Evolutionary conservation across 2,329 filamentous ascomycete genomes (phyloP), one percentile per base, ranked within the genome.

Genomic region (Botryosphaeria dothidea): DNA sequence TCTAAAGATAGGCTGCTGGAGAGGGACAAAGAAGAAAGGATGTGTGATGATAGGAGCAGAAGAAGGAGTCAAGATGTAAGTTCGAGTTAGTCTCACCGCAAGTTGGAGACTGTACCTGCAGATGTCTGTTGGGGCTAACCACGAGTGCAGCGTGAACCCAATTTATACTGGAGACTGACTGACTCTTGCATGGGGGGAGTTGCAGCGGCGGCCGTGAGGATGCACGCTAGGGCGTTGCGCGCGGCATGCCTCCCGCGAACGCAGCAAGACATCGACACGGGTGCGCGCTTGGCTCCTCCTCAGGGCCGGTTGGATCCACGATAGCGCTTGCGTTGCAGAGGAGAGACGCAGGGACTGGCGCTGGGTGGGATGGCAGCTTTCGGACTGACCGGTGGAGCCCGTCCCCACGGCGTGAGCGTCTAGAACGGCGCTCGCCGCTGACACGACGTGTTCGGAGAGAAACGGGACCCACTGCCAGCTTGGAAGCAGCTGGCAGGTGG

Each of bases 21-120:
- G 54, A 23, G 34, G 52, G 52, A 41, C 4, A 56, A 27, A 38
- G 21, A 38, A 27, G 34, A 41, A 52, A 41, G 19, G 54, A 58
- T 43, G 54, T 43, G 36, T 58, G 54, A 19, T 58, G 54, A 58
- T 58, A 58, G 54, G 54, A 58, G 54, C 25, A 57, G 36, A 25
- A 57, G 52, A 21, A 49, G 46, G 52, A 11, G 38, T 23, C 23
- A 19, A 58, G 54, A 45, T n/a, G 54, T 58, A 58, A 17, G 15
- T 19, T n/a, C 36, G 49, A 52, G 29, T 52, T 52, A 27, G 51
- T 43, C 54, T 58, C 54, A 58, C 54, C 54, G 54, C 54, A 58
- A 58, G 54, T 58, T 58, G 54, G 15, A 58, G 54, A 43, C 54
- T 58, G 54, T 58, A 31, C 54, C 54, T 58, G 54, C 54, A 58